Base-by-base conservation (phyloP, 2,329 filamentous ascomycete genomes). In the Trichoderma oligosporum region DNA sequence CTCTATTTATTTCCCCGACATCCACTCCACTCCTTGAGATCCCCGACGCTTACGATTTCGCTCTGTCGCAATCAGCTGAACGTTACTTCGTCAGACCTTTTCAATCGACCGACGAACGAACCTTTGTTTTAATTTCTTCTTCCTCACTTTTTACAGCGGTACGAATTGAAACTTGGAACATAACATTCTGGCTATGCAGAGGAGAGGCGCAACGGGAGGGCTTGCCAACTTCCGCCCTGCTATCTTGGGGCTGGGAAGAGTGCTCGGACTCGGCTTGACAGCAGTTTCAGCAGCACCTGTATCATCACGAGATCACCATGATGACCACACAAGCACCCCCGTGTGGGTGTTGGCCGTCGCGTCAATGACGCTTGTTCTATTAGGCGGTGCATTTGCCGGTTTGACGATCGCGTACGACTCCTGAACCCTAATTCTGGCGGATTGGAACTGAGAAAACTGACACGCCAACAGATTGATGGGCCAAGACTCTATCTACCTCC, bases 401-500 rank as follows among this genome's bases (percentile, higher is more conserved):
- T 76, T 99, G 72, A 99, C 94, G 16, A 91, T 94, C 69, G 89
- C 89, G 81, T 87, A 76, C 70, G 84, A 52, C 49, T 38, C 12
- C 35, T 46, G 55, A 27, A 8, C 62, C 57, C 56, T 54, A 59
- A 39, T 6, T 20, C 18, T 27, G 41, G 31, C 51, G 12, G 16
- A 4, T 14, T 41, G 59, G 18, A n/a, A 49, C 7, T 25, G 41
- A 16, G 22, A 6, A 25, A 31, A 33, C 52, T 61, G 49, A 61
- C n/a, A 24, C 57, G 25, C 20, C 33, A 24, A 11, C 52, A 81
- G 78, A 7, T 70, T 84, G 58, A 84, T 85, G 82, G 82, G 82
- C 54, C 83, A 91, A 76, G 94, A 99, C 76, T 92, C 95, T 72
- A 95, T 97, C 67, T 97, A 99, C 72, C 82, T 99, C 14, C 94